A percentile compares a stretch with the other conserved stretches of the same genome.
Conservation (phyloP, 2,329 filamentous ascomycete species). For the Fusarium stilboides region DNA sequence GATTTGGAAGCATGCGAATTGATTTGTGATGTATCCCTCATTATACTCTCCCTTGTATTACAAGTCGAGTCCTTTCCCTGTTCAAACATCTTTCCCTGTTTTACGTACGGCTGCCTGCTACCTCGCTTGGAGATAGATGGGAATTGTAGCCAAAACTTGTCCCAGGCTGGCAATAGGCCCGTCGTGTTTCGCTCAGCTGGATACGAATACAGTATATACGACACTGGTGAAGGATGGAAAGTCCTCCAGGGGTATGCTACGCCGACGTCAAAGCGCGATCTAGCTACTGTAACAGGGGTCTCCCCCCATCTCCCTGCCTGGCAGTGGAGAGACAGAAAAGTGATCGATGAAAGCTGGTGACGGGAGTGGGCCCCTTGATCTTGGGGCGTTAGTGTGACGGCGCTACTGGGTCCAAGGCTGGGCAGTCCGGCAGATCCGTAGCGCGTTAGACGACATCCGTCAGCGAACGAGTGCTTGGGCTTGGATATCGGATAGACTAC, state of each 20-base stretch:
- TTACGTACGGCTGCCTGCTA: too few relatives aligned
- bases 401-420: constrained; percentile 28
- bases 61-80: too few relatives aligned
- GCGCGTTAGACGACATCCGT: constrained; percentile 37
- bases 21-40: not conserved
- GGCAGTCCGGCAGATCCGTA: constrained; percentile 46
- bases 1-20: not conserved
- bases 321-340: not conserved
- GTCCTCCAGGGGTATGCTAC: constrained; percentile 28
- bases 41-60: not conserved
- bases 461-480: constrained; percentile 9
- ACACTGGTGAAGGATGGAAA: constrained; percentile 9
- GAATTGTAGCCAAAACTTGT: not conserved
- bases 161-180: constrained; percentile 13
- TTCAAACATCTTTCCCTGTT: too few relatives aligned
- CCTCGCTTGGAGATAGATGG: not conserved
- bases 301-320: constrained; percentile 6
- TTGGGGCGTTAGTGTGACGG: constrained; percentile 28
- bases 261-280: constrained; percentile 39
- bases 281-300: constrained; percentile 29
- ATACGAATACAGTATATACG: not conserved
- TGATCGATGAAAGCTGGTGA: constrained; percentile 20
- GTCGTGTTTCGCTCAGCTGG: not conserved
- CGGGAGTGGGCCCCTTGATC: constrained; percentile 34
- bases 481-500: not conserved